Percentiles rank a stretch among this genome's conserved stretches.
Evolutionary conservation across 225 moss, liverwort and hornwort genomes (phyloP).

Genomic region (Neckera pumila): DNA sequence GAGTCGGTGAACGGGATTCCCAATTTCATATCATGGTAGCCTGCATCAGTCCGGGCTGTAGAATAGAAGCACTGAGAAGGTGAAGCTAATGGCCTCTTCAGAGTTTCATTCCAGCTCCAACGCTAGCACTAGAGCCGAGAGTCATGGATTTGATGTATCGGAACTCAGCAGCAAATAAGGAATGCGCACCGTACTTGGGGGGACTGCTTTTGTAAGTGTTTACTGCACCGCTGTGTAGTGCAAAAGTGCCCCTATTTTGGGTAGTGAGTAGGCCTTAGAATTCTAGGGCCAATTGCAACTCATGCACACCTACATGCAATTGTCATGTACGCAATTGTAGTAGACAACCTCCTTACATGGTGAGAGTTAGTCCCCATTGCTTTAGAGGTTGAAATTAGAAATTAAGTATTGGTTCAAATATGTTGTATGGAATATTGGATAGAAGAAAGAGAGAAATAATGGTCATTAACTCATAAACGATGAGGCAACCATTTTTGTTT

Average conservation of each 20-base stretch:
- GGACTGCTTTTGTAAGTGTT: no score
- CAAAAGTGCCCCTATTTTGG: not conserved
- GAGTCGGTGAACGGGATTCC: no score
- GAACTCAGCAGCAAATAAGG: not conserved
- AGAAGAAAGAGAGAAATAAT: not conserved
- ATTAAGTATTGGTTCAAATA: not conserved
- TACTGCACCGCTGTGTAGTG: not conserved
- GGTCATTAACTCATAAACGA: not conserved
- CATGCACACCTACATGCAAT: not conserved
- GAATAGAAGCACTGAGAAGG: no score
- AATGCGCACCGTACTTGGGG: not conserved
- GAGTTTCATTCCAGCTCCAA: no score
- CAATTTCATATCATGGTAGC: no score
- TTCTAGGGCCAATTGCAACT: rapidly evolving
- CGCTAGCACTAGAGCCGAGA: not conserved
- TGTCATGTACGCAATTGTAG: rapidly evolving
- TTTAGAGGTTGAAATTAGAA: not conserved
- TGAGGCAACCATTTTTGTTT: no score
- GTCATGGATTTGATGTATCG: not conserved
- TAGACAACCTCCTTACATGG: not conserved
- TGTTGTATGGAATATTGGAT: not conserved
- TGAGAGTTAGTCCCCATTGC: not conserved
- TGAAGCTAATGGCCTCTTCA: no score
- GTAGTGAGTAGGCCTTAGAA: not conserved
- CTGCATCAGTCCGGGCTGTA: no score